Base-by-base conservation (phyloP, 192 early-diverging fungal species). In the Entophlyctis luteolus region DNA sequence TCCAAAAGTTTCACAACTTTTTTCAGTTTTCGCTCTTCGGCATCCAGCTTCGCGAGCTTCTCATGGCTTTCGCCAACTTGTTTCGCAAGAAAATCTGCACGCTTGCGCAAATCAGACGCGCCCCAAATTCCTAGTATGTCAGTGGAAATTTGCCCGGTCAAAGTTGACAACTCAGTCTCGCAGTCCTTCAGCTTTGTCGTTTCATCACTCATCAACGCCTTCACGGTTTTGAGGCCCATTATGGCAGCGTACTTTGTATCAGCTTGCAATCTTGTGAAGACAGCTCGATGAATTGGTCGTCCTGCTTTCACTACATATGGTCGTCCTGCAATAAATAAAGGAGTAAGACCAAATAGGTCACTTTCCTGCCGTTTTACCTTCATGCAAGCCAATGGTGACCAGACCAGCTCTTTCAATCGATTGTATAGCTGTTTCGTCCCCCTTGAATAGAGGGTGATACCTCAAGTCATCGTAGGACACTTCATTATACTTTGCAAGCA, bases 371-470 rank as follows among this genome's bases (percentile, higher is more conserved):
- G 34, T 34, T 35, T 67, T 77, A 87, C 89, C 77, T 31, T 94
- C 84, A 46, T 89, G 72, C 45, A 94, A 86, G 2, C 72, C 70
- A 55, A 97, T 82, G 5, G 79, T 81, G 48, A 99, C 94, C 39
- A 99, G 79, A 62, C 94, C 93, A n/a, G 90, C 88, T 42, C 90
- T 84, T 68, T 96, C 95, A 89, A 99, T 89, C 1, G 84, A 89
- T 62, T 86, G 78, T 16, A 98, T 79, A 3, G 93, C 81, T 3
- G 67, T 71, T 59, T 93, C 93, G 46, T 89, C 88, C n/a, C 90
- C 89, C 31, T 88, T 88, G 81, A 97, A 99, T 48, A 94, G 73
- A 12, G 90, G 74, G 45, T 88, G 85, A 68, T 82, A 88, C 68
- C 88, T 87, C 59, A 95, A 73, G 54, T 83, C 84, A 77, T 99